Base-by-base conservation (phyloP, 1,284 basidiomycete species). In the Ustilago curta region DNA sequence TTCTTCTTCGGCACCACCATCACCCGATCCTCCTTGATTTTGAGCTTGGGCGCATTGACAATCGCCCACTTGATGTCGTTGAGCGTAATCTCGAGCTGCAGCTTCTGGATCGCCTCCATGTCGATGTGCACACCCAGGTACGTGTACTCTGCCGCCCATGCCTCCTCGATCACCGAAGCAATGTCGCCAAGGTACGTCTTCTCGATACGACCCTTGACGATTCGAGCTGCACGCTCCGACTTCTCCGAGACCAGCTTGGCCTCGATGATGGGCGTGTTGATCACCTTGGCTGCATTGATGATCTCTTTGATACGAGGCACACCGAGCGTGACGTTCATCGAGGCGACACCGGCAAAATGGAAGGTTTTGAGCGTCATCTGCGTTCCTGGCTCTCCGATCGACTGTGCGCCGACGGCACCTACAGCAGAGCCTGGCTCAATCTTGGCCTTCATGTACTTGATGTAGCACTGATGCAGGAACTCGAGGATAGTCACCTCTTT, bases 361-460 rank as follows among this genome's bases (percentile, higher is more conserved):
- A 99, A 99, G 68, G 97, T 99, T 87, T 99, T 99, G 76, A 99
- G 87, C 8, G 97, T 99, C 97, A 99, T 99, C 84, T 99, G 97
- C 3, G 97, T 99, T 61, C 97, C 97, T 1, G 97, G 97, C 86
- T 99, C 97, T 85, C 97, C 97, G 75, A 99, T 99, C 8, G 97
- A 99, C 85, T 99, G 97, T 1, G 97, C 97, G 18, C 97, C 97
- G 49, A 99, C 94, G 18, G 97, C 97, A 54, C 97, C 97, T 19
- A 99, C 97, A 6, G 97, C 98, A 16, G 79, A 80, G 44, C 82
- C 84, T 16, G 79, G 79, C 70, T 84, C 81, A 49, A 84, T 77
- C 69, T 83, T 83, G 61, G 83, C 83, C 42, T 73, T 72, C 75
- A 84, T 81, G 68, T 84, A 84, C 71, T 86, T 94, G 29, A 90